Evolutionary conservation across 1,284 basidiomycete species (phyloP).

Genomic region (Tilletia horrida): DNA sequence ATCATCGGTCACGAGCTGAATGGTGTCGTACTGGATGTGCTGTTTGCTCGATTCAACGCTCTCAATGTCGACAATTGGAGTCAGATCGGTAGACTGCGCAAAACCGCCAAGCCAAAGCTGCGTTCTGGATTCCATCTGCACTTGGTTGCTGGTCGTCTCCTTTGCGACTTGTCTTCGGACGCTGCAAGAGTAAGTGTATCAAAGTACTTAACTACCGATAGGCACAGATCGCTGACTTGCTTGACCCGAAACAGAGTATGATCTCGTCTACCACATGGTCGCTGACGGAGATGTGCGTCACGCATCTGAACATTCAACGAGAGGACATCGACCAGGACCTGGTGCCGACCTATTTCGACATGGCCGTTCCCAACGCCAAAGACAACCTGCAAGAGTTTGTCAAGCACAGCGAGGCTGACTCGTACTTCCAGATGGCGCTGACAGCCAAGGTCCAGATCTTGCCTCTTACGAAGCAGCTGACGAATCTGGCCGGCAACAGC

Average conservation of each 20-base stretch:
- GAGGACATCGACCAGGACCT: slow-evolving; percentile 75
- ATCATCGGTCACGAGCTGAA: slow-evolving; percentile 92
- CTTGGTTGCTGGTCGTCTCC: slow-evolving; percentile 77
- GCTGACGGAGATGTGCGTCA: slow-evolving; percentile 76
- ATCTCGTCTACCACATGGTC: slow-evolving; percentile 86
- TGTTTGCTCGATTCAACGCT: slow-evolving; percentile 86
- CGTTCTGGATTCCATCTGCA: slow-evolving; percentile 20
- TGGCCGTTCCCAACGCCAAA: slow-evolving; percentile 62
- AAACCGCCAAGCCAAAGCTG: slow-evolving; percentile 78
- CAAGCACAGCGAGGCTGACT: slow-evolving; percentile 85
- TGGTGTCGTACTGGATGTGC: slow-evolving; percentile 83
- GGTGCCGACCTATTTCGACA: slow-evolving; percentile 71
- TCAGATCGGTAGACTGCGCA: slow-evolving; percentile 83
- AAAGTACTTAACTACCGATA: too few relatives aligned
- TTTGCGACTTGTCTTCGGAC: slow-evolving; percentile 90
- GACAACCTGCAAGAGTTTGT: slow-evolving; percentile 62
- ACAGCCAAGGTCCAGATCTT: slow-evolving; percentile 83
- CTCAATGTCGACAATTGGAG: slow-evolving; percentile 75
- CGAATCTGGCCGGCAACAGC: slow-evolving; percentile 93
- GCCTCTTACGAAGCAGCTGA: slow-evolving; percentile 86
- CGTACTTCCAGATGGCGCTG: slow-evolving; percentile 94
- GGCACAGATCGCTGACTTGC: not conserved
- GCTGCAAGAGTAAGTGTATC: slow-evolving; percentile 73
- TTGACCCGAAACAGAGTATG: slow-evolving; percentile 32
- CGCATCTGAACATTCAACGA: slow-evolving; percentile 70